These are phyloP conservation scores for Aspergillus aculeatinus DNA, from an alignment of 2,329 filamentous ascomycete species.

Conservation along the genomic window DNA sequence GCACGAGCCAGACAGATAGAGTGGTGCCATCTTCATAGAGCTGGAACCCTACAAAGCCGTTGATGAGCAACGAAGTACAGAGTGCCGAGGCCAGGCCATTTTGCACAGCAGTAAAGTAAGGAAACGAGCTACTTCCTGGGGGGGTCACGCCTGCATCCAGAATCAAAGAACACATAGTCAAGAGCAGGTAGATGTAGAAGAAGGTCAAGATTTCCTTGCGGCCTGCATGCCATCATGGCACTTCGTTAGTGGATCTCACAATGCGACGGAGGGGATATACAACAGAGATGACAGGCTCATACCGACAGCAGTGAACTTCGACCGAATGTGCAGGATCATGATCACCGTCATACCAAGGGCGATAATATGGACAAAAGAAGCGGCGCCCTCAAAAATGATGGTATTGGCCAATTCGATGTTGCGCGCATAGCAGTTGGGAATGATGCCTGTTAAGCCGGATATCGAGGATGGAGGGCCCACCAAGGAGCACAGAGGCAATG, in stretches of 20 bases:
- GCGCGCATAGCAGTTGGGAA: constrained; percentile 87
- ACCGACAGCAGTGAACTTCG: constrained; percentile 98
- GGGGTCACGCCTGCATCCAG: constrained; percentile 92
- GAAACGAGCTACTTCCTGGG: constrained; percentile 74
- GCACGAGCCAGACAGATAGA: constrained; percentile 88
- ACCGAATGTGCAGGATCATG: constrained; percentile 95
- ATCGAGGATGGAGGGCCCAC: constrained; percentile 67
- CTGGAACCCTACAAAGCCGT: constrained; percentile 97
- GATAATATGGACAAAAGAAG: constrained; percentile 87
- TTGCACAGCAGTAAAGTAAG: constrained; percentile 89
- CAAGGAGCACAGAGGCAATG: constrained; percentile 82
- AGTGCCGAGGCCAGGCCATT: constrained; percentile 81
- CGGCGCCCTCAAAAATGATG: constrained; percentile 93
- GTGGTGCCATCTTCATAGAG: constrained; percentile 96
- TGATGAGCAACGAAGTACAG: constrained; percentile 87
- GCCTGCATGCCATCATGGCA: constrained; percentile 41
- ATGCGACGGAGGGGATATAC: neutral
- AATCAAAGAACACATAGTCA: constrained; percentile 83
- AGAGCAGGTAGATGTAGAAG: constrained; percentile 93
- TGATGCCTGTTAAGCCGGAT: constrained; percentile 73
- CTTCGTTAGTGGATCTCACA: neutral
- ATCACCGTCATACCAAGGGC: constrained; percentile 90
- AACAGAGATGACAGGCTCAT: constrained; percentile 37
- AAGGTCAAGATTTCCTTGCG: constrained; percentile 78
- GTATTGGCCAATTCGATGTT: constrained; percentile 97